Base-by-base conservation (phyloP, 1,139 yeast genomes). In the Yamadazyma epiphylla region DNA sequence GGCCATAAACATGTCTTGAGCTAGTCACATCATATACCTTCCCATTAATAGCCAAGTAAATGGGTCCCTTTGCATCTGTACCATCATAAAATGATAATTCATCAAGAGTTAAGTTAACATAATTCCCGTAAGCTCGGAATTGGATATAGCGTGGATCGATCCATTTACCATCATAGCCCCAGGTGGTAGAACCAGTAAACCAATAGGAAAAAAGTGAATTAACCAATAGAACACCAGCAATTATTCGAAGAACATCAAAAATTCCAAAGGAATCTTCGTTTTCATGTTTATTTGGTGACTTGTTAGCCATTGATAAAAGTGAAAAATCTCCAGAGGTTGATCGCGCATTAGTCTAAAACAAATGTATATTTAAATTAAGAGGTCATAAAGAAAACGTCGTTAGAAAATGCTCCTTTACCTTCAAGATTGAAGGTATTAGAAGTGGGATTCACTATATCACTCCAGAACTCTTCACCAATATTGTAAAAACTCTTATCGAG, bases 1-100 rank as follows among this genome's bases (percentile, higher is more conserved):
- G 82, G 0, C 87, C 87, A 50, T 86, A 85, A 2, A 80, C 58
- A 2, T 49, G 55, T 2, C 67, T 59, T n/a, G 74, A 61, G 0
- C 69, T 53, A 3, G 77, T 56, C 3, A 85, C 95, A 47, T 85
- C 95, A 51, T 69, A 85, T 0, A 85, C 80, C 5, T 65, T 66
- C 0, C 89, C 89, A 44, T 80, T 66, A 3, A 86, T 55, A 0
- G 79, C 87, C 3, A 86, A 48, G 42, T 77, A 80, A 0, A 83
- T 69, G 0, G 88, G 88, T n/a, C 64, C 41, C 0, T 35, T 32
- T 0, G 63, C 45, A 39, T 74, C 64, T 0, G 64, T 35, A 0
- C 94, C 94, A 43, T 79, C 62, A 48, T 64, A 80, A 7, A 43
- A 33, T 0, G 76, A 45, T 19, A 85, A 57, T 42, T 80, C 74